Percentiles rank a stretch among this genome's conserved stretches.
Conservation (phyloP, 78 protist genomes). For the Monocercomonoides exilis region DNA sequence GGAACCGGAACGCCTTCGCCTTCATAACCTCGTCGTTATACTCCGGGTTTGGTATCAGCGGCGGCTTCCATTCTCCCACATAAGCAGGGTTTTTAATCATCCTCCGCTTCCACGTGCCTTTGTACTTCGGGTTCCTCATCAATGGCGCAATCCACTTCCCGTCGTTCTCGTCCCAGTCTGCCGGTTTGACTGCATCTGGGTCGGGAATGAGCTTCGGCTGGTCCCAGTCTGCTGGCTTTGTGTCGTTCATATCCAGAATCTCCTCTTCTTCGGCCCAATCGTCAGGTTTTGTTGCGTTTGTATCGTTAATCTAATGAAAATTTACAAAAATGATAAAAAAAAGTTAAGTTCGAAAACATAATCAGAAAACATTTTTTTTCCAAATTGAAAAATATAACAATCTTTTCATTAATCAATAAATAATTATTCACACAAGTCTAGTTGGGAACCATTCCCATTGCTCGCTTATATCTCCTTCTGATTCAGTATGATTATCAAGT, state of each 20-base stretch:
- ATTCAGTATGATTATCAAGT: conserved; percentile 69
- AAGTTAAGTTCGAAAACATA: too few relatives aligned
- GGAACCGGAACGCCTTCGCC: too few relatives aligned
- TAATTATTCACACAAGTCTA: neutral
- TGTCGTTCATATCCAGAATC: conserved; percentile 80
- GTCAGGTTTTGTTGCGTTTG: neutral
- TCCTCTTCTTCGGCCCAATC: conserved; percentile 50
- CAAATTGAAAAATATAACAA: too few relatives aligned
- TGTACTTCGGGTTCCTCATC: conserved; percentile 33
- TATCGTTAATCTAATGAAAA: too few relatives aligned
- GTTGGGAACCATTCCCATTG: neutral
- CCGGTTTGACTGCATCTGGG: too few relatives aligned
- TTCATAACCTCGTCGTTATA: neutral
- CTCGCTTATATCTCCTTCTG: conserved; percentile 50
- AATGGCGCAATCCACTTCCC: conserved; percentile 19
- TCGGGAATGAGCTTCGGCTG: too few relatives aligned
- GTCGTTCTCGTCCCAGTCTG: conserved; percentile 9
- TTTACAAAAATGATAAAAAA: too few relatives aligned
- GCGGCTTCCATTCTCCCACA: conserved; percentile 96
- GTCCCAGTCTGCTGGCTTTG: conserved; percentile 46
- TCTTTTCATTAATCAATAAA: too few relatives aligned
- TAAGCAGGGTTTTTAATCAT: conserved; percentile 24
- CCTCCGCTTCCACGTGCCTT: conserved; percentile 84
- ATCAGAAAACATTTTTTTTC: too few relatives aligned
- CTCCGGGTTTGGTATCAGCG: conserved; percentile 52